Conservation (phyloP, 805 yeast genomes). For the Cephaloascus albidus region DNA sequence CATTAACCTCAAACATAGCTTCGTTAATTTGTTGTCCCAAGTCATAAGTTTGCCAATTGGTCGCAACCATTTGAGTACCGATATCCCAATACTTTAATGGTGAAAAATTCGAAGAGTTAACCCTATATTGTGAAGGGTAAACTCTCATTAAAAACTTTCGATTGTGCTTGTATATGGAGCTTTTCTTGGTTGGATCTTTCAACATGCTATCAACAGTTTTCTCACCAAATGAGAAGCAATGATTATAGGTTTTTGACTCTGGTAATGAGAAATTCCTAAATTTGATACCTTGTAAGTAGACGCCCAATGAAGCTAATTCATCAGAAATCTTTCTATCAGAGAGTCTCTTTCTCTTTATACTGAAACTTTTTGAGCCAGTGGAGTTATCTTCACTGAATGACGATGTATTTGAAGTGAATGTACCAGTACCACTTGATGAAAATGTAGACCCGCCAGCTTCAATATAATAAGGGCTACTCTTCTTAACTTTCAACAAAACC, state of each 20-base stretch:
- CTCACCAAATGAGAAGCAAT: slow-evolving; percentile 83
- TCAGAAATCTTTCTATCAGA: slow-evolving; percentile 15
- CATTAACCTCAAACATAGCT: slow-evolving; percentile 60
- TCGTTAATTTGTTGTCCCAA: slow-evolving; percentile 82
- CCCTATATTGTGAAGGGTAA: slow-evolving; percentile 75
- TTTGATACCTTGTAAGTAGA: slow-evolving; percentile 66
- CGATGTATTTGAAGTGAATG: slow-evolving; percentile 27
- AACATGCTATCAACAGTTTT: slow-evolving; percentile 53
- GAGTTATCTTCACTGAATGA: slow-evolving; percentile 31
- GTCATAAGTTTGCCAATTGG: slow-evolving; percentile 94
- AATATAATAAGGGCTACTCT: slow-evolving; percentile 26
- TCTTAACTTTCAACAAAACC: slow-evolving; percentile 73
- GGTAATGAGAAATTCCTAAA: slow-evolving; percentile 80
- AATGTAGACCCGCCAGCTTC: slow-evolving; percentile 11
- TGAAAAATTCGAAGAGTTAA: slow-evolving; percentile 71
- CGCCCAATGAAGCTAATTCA: slow-evolving; percentile 52
- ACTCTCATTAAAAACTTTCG: slow-evolving; percentile 66
- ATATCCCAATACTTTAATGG: slow-evolving; percentile 75
- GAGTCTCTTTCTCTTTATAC: slow-evolving; percentile 6
- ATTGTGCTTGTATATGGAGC: slow-evolving; percentile 69
- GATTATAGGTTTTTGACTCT: slow-evolving; percentile 72
- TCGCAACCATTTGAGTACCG: slow-evolving; percentile 93
- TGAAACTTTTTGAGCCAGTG: slow-evolving; percentile 10
- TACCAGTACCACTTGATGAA: slow-evolving; percentile 8
- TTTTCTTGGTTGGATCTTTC: slow-evolving; percentile 46